Evolutionary conservation across 2,329 filamentous ascomycete genomes (phyloP).

Genomic region (Diaporthe sp.): DNA sequence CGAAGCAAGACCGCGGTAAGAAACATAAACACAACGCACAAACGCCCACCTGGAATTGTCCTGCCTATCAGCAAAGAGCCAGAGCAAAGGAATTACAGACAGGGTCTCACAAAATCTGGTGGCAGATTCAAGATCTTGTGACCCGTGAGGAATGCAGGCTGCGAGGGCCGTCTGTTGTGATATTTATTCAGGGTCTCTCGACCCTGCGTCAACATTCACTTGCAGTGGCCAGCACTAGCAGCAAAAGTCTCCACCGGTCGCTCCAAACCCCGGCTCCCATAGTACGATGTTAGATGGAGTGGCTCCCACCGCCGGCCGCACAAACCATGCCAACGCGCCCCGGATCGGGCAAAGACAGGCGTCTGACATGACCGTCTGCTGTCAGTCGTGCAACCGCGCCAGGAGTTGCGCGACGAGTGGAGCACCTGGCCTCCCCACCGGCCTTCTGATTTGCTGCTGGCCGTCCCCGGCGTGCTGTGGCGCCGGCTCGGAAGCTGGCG

Average conservation of each 20-base stretch:
- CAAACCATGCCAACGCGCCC: conserved; percentile 5
- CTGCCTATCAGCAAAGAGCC: neutral
- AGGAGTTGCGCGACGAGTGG: conserved; percentile 36
- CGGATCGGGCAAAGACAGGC: conserved; percentile 31
- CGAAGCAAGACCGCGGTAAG: conserved; percentile 6
- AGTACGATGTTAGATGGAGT: conserved; percentile 31
- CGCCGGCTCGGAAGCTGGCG: conserved; percentile 34
- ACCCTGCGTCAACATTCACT: conserved; percentile 1
- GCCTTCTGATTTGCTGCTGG: conserved; percentile 25
- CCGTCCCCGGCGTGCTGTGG: neutral
- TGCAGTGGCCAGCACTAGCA: neutral
- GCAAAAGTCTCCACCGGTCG: neutral
- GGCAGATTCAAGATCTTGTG: neutral
- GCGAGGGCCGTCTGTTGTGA: conserved; percentile 1
- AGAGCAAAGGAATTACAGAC: neutral
- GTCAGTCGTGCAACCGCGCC: conserved; percentile 37
- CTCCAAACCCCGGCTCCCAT: neutral
- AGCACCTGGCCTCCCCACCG: neutral
- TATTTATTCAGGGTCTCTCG: conserved; percentile 21
- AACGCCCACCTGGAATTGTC: neutral
- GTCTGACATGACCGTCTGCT: conserved; percentile 38
- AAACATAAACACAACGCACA: neutral
- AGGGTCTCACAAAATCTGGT: neutral
- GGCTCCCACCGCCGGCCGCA: neutral
- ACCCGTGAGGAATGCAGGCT: neutral